phyloP scores from a whole-genome alignment of 805 yeast genomes.

The Candida chilensis region DNA sequence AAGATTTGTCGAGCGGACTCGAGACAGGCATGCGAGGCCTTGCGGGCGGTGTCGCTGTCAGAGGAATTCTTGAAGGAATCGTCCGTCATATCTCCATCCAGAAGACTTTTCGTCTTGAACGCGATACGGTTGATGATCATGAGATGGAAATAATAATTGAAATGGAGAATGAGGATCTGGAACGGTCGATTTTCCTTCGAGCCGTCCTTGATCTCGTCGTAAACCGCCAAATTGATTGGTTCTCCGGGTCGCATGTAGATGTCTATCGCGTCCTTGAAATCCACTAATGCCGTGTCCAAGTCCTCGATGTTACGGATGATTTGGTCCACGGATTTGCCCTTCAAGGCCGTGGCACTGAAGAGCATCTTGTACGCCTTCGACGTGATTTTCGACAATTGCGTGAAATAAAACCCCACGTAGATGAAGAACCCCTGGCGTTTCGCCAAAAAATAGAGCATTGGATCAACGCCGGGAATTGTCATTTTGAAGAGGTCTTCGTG shows the following conservation, averaged over 20 bases:
- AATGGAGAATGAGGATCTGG: too few species aligned
- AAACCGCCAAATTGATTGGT: background rate
- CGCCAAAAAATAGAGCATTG: background rate
- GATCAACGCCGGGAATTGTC: too few species aligned
- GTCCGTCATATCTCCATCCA: too few species aligned
- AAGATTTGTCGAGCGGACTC: too few species aligned
- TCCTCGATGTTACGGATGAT: constrained; percentile 5
- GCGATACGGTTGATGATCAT: constrained; percentile 13
- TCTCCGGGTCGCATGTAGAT: constrained; percentile 6
- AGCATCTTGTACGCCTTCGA: background rate
- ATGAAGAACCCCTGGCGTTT: background rate
- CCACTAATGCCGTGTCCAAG: constrained; percentile 12
- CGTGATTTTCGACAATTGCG: background rate
- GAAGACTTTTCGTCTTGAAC: too few species aligned
- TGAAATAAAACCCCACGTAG: background rate
- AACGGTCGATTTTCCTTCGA: too few species aligned
- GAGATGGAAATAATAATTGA: constrained; percentile 14
- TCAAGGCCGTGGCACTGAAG: background rate
- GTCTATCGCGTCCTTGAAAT: constrained; percentile 16
- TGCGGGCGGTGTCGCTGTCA: too few species aligned
- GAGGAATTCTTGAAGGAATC: too few species aligned
- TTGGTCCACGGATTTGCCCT: too few species aligned
- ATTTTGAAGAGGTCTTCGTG: too few species aligned
- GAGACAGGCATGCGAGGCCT: too few species aligned
- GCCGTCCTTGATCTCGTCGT: background rate